Percentiles rank a stretch among this genome's conserved stretches.
Evolutionary conservation across 495 filamentous ascomycete genomes (phyloP).

Genomic region (Penicillium steckii): DNA sequence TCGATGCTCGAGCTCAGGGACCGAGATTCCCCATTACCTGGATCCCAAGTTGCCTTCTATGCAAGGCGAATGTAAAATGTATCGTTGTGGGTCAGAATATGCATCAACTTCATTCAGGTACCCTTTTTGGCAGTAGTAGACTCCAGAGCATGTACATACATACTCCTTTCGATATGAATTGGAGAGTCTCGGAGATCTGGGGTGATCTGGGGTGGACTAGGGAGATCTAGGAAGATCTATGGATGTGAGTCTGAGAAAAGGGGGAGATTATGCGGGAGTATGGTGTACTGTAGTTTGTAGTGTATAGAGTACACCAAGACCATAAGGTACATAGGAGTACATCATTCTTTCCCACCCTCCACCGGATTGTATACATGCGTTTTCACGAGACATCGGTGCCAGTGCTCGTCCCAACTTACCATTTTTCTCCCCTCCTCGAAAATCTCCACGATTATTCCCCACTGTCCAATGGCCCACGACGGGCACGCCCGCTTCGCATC

Average conservation of each 20-base stretch:
- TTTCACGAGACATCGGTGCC: not conserved
- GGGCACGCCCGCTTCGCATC: not conserved
- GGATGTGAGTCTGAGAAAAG: not conserved
- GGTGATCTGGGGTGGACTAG: too few relatives aligned
- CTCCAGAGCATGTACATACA: too few relatives aligned
- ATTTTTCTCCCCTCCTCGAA: not conserved
- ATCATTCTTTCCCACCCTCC: too few relatives aligned
- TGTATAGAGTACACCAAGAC: too few relatives aligned
- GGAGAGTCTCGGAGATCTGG: too few relatives aligned
- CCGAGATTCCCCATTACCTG: constrained; percentile 21
- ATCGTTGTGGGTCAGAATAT: constrained; percentile 6
- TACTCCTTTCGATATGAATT: too few relatives aligned
- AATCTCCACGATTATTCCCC: not conserved
- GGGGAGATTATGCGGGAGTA: not conserved
- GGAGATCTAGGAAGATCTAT: not conserved
- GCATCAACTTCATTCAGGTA: constrained; percentile 23
- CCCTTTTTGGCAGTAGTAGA: too few relatives aligned
- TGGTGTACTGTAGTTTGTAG: too few relatives aligned
- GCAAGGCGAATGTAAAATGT: constrained; percentile 27
- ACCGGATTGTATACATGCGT: not conserved
- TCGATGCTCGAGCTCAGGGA: constrained; percentile 9
- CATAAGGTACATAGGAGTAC: too few relatives aligned
- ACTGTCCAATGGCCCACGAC: not conserved
- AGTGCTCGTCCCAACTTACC: not conserved
- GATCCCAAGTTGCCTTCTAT: constrained; percentile 23